phyloP scores from a whole-genome alignment of 192 early-diverging fungal species.

The Backusella tuberculispora region DNA sequence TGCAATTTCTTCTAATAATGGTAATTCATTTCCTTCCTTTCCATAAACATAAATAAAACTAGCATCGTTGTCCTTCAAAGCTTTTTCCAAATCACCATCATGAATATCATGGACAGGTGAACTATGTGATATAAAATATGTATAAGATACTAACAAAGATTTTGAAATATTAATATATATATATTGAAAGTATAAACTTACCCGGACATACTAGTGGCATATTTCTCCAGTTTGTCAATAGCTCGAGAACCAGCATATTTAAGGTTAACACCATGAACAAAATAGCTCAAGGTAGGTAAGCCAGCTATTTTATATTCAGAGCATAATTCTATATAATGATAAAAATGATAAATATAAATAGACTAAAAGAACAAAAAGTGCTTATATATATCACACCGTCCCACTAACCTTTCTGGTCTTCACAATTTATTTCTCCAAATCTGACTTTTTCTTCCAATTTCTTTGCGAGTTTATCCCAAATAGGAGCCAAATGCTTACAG shows the following conservation, averaged over 20 bases:
- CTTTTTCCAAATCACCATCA: constrained; percentile 37
- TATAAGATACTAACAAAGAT: background rate
- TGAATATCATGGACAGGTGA: background rate
- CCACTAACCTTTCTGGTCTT: constrained; percentile 47
- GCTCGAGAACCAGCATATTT: background rate
- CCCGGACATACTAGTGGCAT: constrained; percentile 1
- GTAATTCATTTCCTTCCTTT: constrained; percentile 44
- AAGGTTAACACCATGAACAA: constrained; percentile 26
- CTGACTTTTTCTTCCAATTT: constrained; percentile 63
- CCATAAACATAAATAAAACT: constrained; percentile 63
- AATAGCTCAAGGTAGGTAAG: constrained; percentile 83
- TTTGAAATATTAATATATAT: background rate
- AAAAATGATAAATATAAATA: background rate
- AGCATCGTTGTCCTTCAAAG: constrained; percentile 44
- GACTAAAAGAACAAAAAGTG: background rate
- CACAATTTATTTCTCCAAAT: constrained; percentile 88
- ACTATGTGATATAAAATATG: background rate
- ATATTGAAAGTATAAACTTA: background rate
- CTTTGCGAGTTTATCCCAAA: constrained; percentile 72
- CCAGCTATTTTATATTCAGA: constrained; percentile 66
- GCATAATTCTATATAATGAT: constrained; percentile 50
- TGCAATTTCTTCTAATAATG: constrained; percentile 25
- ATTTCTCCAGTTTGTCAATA: constrained; percentile 10
- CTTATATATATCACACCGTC: background rate
- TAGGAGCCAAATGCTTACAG: constrained; percentile 83